phyloP scores from a whole-genome alignment of 2,329 filamentous ascomycete genomes.

The Xylaria sp. region DNA sequence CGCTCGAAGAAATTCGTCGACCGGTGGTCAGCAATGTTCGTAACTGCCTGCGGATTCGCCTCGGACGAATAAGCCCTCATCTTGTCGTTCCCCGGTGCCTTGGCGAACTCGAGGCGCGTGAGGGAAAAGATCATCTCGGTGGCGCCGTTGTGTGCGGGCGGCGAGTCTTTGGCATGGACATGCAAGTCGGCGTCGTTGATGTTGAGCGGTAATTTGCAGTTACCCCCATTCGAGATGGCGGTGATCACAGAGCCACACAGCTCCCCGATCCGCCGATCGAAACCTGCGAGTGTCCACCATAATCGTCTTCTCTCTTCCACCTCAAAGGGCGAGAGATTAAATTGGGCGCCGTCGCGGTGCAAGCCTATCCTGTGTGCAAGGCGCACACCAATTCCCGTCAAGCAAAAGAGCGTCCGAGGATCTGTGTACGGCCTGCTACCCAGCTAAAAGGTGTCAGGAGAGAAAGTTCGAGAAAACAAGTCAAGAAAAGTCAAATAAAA shows the following conservation, averaged over 20 bases:
- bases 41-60: constrained; percentile 45
- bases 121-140: constrained; percentile 65
- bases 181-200: constrained; percentile 65
- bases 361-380: constrained; percentile 70
- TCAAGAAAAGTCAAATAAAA: no score
- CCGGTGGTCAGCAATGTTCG: constrained; percentile 53
- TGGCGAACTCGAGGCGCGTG: constrained; percentile 58
- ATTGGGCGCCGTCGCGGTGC: constrained; percentile 63
- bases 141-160: constrained; percentile 50
- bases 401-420: constrained; percentile 61
- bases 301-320: constrained; percentile 71
- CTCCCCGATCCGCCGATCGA: constrained; percentile 71
- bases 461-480: constrained; percentile 1
- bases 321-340: constrained; percentile 59
- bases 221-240: constrained; percentile 55
- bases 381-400: constrained; percentile 67
- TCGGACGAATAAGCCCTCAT: constrained; percentile 38
- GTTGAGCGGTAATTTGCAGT: constrained; percentile 62
- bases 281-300: constrained; percentile 72
- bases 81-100: constrained; percentile 54
- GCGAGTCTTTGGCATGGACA: constrained; percentile 57
- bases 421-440: constrained; percentile 61
- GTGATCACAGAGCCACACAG: constrained; percentile 63
- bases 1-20: constrained; percentile 54
- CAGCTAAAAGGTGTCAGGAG: constrained; percentile 46